Conservation (phyloP, 805 yeast species). For the Candida caryicola region DNA sequence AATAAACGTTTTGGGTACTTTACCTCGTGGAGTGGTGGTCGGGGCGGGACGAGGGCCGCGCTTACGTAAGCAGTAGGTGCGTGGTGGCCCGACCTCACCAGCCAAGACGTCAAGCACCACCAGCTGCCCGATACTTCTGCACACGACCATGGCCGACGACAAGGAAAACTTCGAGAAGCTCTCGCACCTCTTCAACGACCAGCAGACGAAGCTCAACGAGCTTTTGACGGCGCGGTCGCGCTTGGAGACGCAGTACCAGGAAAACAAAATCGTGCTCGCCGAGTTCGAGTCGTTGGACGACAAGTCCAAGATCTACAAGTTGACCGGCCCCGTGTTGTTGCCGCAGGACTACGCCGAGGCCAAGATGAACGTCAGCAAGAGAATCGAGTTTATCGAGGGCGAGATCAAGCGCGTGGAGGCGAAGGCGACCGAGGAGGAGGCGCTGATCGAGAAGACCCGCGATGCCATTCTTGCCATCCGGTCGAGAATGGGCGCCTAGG, state of each 20-base stretch:
- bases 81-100: too few relatives aligned
- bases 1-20: too few relatives aligned
- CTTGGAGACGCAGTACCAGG: slow-evolving; percentile 92
- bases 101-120: too few relatives aligned
- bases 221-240: slow-evolving; percentile 73
- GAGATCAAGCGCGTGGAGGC: slow-evolving; percentile 77
- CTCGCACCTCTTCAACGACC: slow-evolving; percentile 43
- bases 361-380: slow-evolving; percentile 74
- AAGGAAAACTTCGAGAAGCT: slow-evolving; percentile 38
- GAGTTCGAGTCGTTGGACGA: slow-evolving; percentile 69
- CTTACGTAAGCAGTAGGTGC: too few relatives aligned
- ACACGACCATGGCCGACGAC: slow-evolving; percentile 4
- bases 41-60: too few relatives aligned
- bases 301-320: slow-evolving; percentile 76
- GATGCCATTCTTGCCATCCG: slow-evolving; percentile 49
- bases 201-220: slow-evolving; percentile 49
- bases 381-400: slow-evolving; percentile 79
- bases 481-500: slow-evolving; percentile 19
- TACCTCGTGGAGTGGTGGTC: too few relatives aligned
- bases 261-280: slow-evolving; percentile 80
- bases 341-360: slow-evolving; percentile 90
- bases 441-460: slow-evolving; percentile 58
- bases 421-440: slow-evolving; percentile 49
- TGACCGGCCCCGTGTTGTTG: slow-evolving; percentile 87
- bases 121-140: too few relatives aligned